Percentiles rank a stretch among this genome's conserved stretches.
phyloP scores from a whole-genome alignment of 345 rosid species.

The Citrus glauca region DNA sequence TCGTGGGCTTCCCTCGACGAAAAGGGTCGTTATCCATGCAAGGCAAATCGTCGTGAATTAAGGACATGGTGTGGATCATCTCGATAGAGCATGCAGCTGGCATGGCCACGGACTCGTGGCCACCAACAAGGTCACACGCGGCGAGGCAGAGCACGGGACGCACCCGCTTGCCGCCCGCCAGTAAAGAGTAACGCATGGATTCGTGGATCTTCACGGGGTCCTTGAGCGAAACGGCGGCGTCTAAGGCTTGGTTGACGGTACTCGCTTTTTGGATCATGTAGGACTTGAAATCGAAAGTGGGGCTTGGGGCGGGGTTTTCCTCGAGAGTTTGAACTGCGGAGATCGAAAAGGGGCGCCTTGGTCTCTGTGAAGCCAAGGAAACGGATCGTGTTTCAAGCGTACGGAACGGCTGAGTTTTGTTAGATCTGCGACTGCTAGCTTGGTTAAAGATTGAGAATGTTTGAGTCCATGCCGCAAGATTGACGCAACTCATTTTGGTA shows the following conservation, averaged over 20 bases:
- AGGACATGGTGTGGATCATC: constrained; percentile 94
- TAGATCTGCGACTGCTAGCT: constrained; percentile 31
- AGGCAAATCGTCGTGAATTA: constrained; percentile 92
- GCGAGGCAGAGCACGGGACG: constrained; percentile 82
- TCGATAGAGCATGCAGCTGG: constrained; percentile 89
- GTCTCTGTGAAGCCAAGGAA: not conserved
- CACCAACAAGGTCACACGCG: constrained; percentile 85
- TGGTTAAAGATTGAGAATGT: constrained; percentile 19
- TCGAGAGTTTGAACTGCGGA: constrained; percentile 41
- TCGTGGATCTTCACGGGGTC: constrained; percentile 81
- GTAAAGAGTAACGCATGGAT: constrained; percentile 89
- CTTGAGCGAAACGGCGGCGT: constrained; percentile 53
- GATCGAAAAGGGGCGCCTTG: constrained; percentile 29
- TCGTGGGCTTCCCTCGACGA: constrained; percentile 93
- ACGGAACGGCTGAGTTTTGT: constrained; percentile 1
- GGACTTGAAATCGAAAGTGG: constrained; percentile 69
- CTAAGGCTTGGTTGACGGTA: constrained; percentile 65
- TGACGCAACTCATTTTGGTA: constrained; percentile 46
- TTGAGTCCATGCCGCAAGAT: constrained; percentile 43
- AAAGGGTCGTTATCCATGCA: constrained; percentile 96
- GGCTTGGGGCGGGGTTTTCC: constrained; percentile 20
- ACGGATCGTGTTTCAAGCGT: not conserved
- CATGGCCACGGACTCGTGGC: constrained; percentile 60
- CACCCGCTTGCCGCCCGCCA: constrained; percentile 88
- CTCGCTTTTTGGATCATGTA: constrained; percentile 64